Conservation (phyloP, 495 filamentous ascomycete species). For the Penicillium maclennaniae region DNA sequence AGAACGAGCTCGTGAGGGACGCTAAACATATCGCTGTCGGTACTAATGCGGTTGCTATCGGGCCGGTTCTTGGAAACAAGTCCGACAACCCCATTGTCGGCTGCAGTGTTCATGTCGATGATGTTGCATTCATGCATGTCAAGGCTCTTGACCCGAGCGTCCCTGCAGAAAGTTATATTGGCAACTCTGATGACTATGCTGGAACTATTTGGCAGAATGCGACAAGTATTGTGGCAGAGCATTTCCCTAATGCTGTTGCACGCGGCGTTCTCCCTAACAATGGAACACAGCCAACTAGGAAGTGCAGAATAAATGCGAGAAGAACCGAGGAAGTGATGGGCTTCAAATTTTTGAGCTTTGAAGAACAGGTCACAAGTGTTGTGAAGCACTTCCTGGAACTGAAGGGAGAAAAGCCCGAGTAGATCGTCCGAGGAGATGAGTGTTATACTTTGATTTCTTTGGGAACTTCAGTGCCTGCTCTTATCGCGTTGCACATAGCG, state of each 20-base stretch:
- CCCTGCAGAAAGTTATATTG: background rate
- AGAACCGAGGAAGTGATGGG: background rate
- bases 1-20: background rate
- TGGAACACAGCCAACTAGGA: background rate
- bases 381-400: background rate
- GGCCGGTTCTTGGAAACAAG: background rate
- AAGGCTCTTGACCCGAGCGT: background rate
- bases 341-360: background rate
- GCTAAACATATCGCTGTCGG: background rate
- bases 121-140: constrained; percentile 3
- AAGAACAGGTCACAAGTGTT: background rate
- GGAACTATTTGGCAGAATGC: background rate
- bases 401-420: background rate
- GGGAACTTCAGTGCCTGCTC: background rate
- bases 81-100: background rate
- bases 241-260: background rate
- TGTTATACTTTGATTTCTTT: background rate
- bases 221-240: background rate
- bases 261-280: background rate
- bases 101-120: background rate
- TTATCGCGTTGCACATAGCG: background rate
- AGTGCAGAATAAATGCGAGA: background rate
- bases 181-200: background rate
- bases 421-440: background rate
- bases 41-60: background rate